Evolutionary conservation across 2,329 filamentous ascomycete species (phyloP), one percentile per base, ranked within the genome.

Genomic region (Penicillium sp.): DNA sequence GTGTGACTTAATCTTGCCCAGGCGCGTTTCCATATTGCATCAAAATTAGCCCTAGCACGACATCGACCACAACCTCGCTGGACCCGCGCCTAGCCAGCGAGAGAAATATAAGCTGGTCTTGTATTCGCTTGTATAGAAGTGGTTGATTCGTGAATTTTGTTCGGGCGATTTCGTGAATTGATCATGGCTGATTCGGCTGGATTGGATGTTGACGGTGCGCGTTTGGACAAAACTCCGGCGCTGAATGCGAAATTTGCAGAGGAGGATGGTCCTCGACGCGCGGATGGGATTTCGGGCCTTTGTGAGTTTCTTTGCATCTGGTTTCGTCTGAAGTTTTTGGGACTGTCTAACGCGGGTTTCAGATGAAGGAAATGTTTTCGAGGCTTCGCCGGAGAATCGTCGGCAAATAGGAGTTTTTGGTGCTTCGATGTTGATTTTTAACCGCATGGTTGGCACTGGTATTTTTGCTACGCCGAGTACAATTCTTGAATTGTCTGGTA

Each of bases 381-480:
- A 64, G 17, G 42, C 56, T 2, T 55, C 59, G 2, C 61, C 61
- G 6, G 61, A 65, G 2, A 45, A 56, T 38, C 59, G 62, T 28
- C 61, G 62, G 12, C 60, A 65, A 38, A 65, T 68, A 34, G 65
- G 65, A 30, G 51, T 66, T 6, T 41, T 67, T 42, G 65, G 59
- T 39, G 65, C 66, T n/a, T 53, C 67, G 2, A 66, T 70, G 38
- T 53, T 73, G 30, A 71, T 72, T 38, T 69, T 73, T 48, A 72
- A 72, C 47, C 64, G 69, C 2, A 64, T 70, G 25, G 64, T 71
- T 36, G 71, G 71, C 9, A 70, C 70, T 0, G 71, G 71, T 26
- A 72, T 74, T 39, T 74, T 71, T 47, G 68, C 67, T 5, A 72
- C 68, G 0, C 71, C 71, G 3, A 64, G 67, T 25, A 62, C 64